Evolutionary conservation across 2,329 filamentous ascomycete species (phyloP), one percentile per base, ranked within the genome.

Genomic region (Colletotrichum incanum): DNA sequence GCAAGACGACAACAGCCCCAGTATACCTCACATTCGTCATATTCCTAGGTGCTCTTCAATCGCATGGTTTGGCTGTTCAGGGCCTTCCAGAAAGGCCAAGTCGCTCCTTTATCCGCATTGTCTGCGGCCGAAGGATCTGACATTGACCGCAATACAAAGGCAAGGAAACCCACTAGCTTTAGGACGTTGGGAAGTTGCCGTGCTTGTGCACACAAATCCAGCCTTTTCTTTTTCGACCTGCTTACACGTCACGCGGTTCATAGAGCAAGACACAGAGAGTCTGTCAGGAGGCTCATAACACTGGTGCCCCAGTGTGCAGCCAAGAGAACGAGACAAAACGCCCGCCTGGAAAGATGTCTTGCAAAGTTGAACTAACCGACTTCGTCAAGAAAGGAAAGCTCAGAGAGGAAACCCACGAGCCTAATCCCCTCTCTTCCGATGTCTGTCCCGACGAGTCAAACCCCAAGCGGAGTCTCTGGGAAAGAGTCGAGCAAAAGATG

Each of bases 211-310:
- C 28, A 8, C 34, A 18, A 26, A 23, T 23, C 34, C n/a, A 26
- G 12, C 5, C 7, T 7, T 16, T 18, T n/a, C 3, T 3, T 5
- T 2, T 23, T 3, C 11, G 4, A 5, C 12, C 4, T 12, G 12
- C 54, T 41, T 0, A 26, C 34, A 41, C 12, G 14, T 16, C 34
- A 14, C 2, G 1, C 2, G 1, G 6, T 6, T 16, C 12, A 9
- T 8, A 41, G 54, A n/a, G 2, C 34, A n/a, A 56, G 54, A 26
- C 3, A 12, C 12, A 26, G 34, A 16, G 7, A 8, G 5, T 41
- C n/a, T 0, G 3, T 7, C 34, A 26, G 2, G 9, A 56, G 9
- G 12, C 34, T 16, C 6, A 16, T 3, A 16, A 7, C 5, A 6
- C 3, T 18, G 12, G 1, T 9, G 7, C 14, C 54, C 5, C 12